Percentiles rank a stretch among this genome's conserved stretches.
These are phyloP conservation scores for Neurospora sp. DNA, from an alignment of 2,329 filamentous ascomycete species.

Conservation along the genomic window DNA sequence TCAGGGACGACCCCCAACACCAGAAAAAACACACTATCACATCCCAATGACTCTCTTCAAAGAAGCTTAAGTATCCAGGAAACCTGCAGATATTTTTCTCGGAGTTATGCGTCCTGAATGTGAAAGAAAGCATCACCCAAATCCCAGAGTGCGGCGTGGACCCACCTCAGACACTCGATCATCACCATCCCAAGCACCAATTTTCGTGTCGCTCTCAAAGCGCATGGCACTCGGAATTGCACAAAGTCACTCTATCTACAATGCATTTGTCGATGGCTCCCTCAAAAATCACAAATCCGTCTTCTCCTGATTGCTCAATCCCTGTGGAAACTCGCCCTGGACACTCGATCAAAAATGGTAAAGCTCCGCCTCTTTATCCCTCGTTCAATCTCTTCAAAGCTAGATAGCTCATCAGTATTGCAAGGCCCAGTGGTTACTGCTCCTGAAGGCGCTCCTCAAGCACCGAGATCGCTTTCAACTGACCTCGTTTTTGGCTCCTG, in stretches of 20 bases:
- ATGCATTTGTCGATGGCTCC: not conserved
- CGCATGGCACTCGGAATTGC: not conserved
- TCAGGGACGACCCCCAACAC: not conserved
- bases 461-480: no score
- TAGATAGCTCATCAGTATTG: not conserved
- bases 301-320: not conserved
- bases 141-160: not conserved
- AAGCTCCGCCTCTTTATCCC: not conserved
- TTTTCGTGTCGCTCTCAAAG: not conserved
- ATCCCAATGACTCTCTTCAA: no score
- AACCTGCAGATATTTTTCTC: not conserved
- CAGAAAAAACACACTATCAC: not conserved
- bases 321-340: not conserved
- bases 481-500: not conserved
- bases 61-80: no score
- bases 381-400: not conserved
- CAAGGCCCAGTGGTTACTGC: not conserved
- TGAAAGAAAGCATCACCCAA: not conserved
- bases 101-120: not conserved
- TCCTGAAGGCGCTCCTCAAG: not conserved
- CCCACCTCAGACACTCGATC: not conserved
- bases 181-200: not conserved
- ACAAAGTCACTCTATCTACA: fast-evolving
- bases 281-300: not conserved
- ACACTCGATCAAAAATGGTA: not conserved